Conservation (phyloP, 768 basidiomycete genomes). For the Trametes elegans region DNA sequence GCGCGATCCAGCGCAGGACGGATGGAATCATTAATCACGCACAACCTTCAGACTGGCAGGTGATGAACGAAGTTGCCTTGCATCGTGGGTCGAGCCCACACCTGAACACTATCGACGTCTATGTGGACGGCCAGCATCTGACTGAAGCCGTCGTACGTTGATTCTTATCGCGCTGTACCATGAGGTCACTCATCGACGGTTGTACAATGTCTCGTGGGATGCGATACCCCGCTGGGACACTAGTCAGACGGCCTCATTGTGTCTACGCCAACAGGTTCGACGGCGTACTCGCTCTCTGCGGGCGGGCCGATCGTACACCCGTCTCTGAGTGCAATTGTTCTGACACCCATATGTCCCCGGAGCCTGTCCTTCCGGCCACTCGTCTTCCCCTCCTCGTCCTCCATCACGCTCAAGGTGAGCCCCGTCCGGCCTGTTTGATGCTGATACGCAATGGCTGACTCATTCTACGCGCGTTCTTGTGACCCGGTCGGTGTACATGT, state of each 20-base stretch:
- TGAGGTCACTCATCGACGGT: not conserved
- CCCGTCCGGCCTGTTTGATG: no score
- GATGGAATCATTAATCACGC: not conserved
- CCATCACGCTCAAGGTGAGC: conserved; percentile 70
- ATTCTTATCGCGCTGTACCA: not conserved
- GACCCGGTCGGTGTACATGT: not conserved
- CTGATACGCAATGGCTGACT: no score
- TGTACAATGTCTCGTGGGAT: no score
- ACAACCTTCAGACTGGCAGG: conserved; percentile 80
- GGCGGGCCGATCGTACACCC: conserved; percentile 97
- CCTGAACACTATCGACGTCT: conserved; percentile 90
- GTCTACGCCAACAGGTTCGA: conserved; percentile 94
- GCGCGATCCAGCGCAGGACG: not conserved
- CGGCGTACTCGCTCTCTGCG: conserved; percentile 92
- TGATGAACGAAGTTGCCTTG: conserved; percentile 95
- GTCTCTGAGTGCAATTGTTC: conserved; percentile 81
- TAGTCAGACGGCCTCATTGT: conserved; percentile 94
- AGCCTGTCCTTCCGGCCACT: conserved; percentile 90
- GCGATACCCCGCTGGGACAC: no score
- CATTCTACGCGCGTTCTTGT: no score
- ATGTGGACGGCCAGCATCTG: conserved; percentile 90
- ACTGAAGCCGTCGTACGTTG: conserved; percentile 91
- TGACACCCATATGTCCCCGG: conserved; percentile 95
- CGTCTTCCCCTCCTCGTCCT: conserved; percentile 81
- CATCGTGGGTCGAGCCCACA: conserved; percentile 92